phyloP scores from a whole-genome alignment of 306 rosid genomes.

The Prunus mira region DNA sequence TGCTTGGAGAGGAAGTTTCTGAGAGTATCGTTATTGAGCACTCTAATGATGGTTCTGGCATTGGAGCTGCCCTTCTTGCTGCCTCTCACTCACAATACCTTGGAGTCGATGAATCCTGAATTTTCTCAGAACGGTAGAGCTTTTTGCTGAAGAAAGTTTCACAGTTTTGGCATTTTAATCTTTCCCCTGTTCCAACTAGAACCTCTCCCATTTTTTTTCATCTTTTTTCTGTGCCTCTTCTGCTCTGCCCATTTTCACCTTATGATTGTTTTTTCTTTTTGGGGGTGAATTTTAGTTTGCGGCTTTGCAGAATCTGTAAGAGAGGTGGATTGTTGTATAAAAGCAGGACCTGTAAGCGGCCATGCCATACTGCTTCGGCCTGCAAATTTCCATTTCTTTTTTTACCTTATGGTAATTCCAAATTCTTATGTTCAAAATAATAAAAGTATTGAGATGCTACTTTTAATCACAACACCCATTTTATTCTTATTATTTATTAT shows the following conservation, averaged over 20 bases:
- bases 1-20: conserved; percentile 60
- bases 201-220: not conserved
- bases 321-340: conserved; percentile 23
- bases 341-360: conserved; percentile 39
- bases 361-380: conserved; percentile 29
- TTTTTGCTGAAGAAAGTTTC: conserved; percentile 21
- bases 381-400: conserved; percentile 9
- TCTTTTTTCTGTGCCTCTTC: not conserved
- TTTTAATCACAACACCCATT: not conserved
- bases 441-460: not conserved
- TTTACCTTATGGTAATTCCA: not conserved
- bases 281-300: conserved; percentile 9
- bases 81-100: conserved; percentile 75
- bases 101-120: conserved; percentile 36
- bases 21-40: conserved; percentile 45
- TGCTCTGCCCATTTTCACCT: conserved; percentile 6
- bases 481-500: not conserved
- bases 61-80: conserved; percentile 87
- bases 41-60: conserved; percentile 84
- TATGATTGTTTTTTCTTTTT: not conserved
- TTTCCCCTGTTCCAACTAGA: not conserved
- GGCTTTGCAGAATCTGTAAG: conserved; percentile 10
- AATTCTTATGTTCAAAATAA: conserved; percentile 5
- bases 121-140: conserved; percentile 10
- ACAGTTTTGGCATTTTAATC: conserved; percentile 4